Conservation (phyloP, 257 asterid species). For the Solanum arcanum region DNA sequence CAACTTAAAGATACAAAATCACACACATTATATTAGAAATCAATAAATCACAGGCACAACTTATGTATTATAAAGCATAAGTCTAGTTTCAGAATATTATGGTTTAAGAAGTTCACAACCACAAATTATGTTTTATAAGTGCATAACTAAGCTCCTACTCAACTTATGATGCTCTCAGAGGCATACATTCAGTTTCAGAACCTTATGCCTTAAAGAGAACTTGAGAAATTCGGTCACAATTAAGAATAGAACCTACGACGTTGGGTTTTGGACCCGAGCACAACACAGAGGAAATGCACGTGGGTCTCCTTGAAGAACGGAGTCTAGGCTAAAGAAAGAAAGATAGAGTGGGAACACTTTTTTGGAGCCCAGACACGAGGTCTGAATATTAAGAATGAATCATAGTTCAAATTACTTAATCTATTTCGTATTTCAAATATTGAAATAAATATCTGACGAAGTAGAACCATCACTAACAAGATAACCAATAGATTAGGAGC, state of each 20-base stretch:
- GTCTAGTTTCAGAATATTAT: not conserved
- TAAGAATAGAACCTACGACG: no score
- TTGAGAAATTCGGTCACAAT: not conserved
- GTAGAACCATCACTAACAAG: not conserved
- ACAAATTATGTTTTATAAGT: not conserved
- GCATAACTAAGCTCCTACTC: not conserved
- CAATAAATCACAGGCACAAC: not conserved
- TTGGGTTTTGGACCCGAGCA: no score
- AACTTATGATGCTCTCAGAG: not conserved
- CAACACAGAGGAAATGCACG: no score
- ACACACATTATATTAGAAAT: not conserved
- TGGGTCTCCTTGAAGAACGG: no score
- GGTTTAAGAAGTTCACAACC: not conserved
- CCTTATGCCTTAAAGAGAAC: not conserved
- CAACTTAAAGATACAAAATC: not conserved
- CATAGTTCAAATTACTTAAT: not conserved
- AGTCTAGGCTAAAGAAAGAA: no score
- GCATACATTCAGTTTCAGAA: not conserved
- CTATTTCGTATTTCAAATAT: no score
- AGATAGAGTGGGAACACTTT: no score
- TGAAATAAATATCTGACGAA: no score
- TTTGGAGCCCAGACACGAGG: no score
- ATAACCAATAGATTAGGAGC: no score
- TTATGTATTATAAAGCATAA: not conserved
- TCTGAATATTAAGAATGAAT: not conserved